phyloP scores from a whole-genome alignment of 148 eudicot genomes.

The Silene uniflora region DNA sequence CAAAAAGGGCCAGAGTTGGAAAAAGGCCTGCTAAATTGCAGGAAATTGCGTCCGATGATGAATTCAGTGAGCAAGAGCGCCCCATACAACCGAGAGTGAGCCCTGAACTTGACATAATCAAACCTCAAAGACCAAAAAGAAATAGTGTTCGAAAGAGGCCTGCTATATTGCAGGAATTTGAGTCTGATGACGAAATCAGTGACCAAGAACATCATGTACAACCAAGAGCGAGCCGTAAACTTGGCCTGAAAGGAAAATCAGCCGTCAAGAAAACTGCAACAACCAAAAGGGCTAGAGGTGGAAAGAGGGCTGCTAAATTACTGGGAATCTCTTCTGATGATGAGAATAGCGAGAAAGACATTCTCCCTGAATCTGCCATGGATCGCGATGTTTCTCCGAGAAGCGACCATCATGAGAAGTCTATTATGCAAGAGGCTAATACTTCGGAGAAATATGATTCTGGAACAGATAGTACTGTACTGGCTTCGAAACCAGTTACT shows the following conservation, averaged over 20 bases:
- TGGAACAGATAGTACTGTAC: constrained; percentile 21
- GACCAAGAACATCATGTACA: constrained; percentile 14
- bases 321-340: constrained; percentile 37
- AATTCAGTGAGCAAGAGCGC: constrained; percentile 22
- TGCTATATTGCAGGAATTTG: constrained; percentile 49
- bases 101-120: constrained; percentile 21
- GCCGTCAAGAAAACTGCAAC: constrained; percentile 41
- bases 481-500: constrained; percentile 21
- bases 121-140: constrained; percentile 50
- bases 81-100: not conserved
- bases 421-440: constrained; percentile 14
- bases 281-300: constrained; percentile 40
- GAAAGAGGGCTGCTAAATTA: constrained; percentile 59
- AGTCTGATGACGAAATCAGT: constrained; percentile 32
- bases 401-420: constrained; percentile 11
- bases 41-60: constrained; percentile 38
- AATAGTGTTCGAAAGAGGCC: constrained; percentile 45
- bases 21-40: constrained; percentile 57
- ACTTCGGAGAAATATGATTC: constrained; percentile 10
- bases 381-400: constrained; percentile 8
- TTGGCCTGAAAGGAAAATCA: not conserved
- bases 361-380: constrained; percentile 13
- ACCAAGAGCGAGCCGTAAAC: constrained; percentile 5
- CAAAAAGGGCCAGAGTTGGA: constrained; percentile 45
- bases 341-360: constrained; percentile 23